A percentile compares a stretch with the other conserved stretches of the same genome.
Conservation (phyloP, 1,284 basidiomycete genomes). For the Crepidotus sp. region DNA sequence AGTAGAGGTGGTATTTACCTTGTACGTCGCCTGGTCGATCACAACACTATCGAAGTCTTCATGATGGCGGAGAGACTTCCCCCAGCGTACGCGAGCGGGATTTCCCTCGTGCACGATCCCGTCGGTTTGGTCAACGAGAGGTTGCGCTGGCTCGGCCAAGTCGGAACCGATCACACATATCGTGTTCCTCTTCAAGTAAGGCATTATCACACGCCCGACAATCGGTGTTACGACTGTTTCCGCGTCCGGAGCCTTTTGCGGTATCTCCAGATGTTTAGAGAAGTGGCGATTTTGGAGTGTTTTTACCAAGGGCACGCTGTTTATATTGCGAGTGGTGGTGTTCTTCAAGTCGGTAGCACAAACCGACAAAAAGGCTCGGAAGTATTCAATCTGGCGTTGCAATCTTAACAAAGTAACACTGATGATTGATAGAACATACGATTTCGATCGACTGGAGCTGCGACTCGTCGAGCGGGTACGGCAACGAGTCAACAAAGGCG, state of each 20-base stretch:
- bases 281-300: neutral
- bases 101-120: neutral
- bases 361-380: neutral
- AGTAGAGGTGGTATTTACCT: neutral
- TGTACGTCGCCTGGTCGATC: slow-evolving; percentile 4
- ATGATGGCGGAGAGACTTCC: neutral
- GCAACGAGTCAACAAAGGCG: neutral
- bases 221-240: slow-evolving; percentile 5
- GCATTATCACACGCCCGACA: slow-evolving; percentile 1
- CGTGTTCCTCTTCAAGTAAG: neutral
- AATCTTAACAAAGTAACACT: neutral
- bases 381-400: neutral
- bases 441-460: slow-evolving; percentile 5
- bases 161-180: slow-evolving; percentile 1
- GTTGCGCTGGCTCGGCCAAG: neutral
- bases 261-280: slow-evolving; percentile 1
- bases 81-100: neutral
- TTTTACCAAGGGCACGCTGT: slow-evolving; percentile 1
- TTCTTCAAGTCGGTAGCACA: neutral
- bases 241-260: neutral
- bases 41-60: slow-evolving; percentile 1
- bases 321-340: neutral
- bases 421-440: neutral
- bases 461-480: neutral
- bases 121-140: neutral